Conservation (phyloP, 2,329 filamentous ascomycete species). For the Hymenoscyphus occultus region DNA sequence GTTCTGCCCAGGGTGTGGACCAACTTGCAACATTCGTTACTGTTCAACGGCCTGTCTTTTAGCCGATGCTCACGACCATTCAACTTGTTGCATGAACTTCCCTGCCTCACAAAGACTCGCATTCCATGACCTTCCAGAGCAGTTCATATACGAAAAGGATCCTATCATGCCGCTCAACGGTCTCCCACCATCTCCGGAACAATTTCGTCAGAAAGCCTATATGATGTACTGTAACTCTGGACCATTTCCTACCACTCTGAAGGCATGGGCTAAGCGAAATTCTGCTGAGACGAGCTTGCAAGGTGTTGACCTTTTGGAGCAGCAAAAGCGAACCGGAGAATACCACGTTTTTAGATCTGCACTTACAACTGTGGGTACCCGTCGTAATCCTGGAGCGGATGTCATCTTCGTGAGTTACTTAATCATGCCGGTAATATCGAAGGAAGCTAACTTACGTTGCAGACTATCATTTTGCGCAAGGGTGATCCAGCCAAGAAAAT, state of each 20-base stretch:
- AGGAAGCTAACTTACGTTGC: slow-evolving; percentile 6
- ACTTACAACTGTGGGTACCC: slow-evolving; percentile 9
- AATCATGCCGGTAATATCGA: background rate
- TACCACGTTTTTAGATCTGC: slow-evolving; percentile 31
- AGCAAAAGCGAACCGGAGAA: slow-evolving; percentile 23
- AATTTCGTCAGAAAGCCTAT: slow-evolving; percentile 30
- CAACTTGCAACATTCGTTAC: slow-evolving; percentile 21
- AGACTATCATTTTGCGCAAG: slow-evolving; percentile 24
- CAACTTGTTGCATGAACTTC: slow-evolving; percentile 18
- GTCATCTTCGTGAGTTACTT: slow-evolving; percentile 28
- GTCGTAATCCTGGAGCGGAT: slow-evolving; percentile 20
- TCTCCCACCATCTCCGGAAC: slow-evolving; percentile 15
- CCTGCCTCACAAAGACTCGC: slow-evolving; percentile 7
- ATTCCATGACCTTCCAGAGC: slow-evolving; percentile 4
- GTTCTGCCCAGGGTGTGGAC: slow-evolving; percentile 29
- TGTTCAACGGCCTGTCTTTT: slow-evolving; percentile 32
- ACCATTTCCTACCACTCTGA: slow-evolving; percentile 25
- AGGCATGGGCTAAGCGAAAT: slow-evolving; percentile 22
- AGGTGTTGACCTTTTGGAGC: slow-evolving; percentile 15
- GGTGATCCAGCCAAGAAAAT: slow-evolving; percentile 17
- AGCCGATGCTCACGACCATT: slow-evolving; percentile 26
- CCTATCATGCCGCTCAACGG: slow-evolving; percentile 12
- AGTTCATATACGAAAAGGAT: slow-evolving; percentile 14
- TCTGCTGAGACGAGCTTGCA: slow-evolving; percentile 5
- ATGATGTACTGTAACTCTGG: slow-evolving; percentile 27